Base-by-base conservation (phyloP, 192 early-diverging fungal species). In the Coemansia sp. region DNA sequence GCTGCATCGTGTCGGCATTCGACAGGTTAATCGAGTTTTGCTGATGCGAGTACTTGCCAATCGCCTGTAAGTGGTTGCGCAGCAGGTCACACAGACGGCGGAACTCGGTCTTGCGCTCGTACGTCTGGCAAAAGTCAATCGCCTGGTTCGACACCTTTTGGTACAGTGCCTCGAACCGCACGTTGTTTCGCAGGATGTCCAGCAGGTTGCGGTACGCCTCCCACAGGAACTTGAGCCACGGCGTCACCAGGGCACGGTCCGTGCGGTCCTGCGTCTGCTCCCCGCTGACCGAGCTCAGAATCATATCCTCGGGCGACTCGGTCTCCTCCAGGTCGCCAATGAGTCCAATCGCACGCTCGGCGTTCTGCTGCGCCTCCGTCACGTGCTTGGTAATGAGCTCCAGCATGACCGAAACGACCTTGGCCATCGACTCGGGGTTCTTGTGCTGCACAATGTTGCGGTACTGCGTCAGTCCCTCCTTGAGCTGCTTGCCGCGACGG, bases 191-290 rank as follows among this genome's bases (percentile, higher is more conserved):
- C 77, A 99, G 79, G 54, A 96, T 95, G 71, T 99, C 97, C 47
- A 99, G 88, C 42, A 94, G 91, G 64, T 94, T 98, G 58, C 98
- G 87, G 85, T 99, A 98, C n/a, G 93, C 92, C 85, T 99, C 98
- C 98, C 98, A 99, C 70, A 98, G 87, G 83, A 99, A 98, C 84
- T 94, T 96, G 59, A 99, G 86, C 94, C 97, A 98, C 36, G 98
- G 97, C 40, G 97, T 99, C 39, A 99, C 95, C 27, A 98, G 92
- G 64, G 94, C 95, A 61, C 98, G 93, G 77, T 99, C 96, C 6
- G 96, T 96, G 29, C 98, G 88, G 84, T 99, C 97, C 83, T 94
- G 95, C 83, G 85, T 89, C 72, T 94, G 93, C 61, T 96, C 96
- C 27, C 93, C 92, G 65, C 91, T 94, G 42, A 99, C 96, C 58